Percentiles rank a stretch among this genome's conserved stretches.
Evolutionary conservation across 2,329 filamentous ascomycete species (phyloP).

Genomic region (Ophiognomonia clavigignenti-juglandacearum): DNA sequence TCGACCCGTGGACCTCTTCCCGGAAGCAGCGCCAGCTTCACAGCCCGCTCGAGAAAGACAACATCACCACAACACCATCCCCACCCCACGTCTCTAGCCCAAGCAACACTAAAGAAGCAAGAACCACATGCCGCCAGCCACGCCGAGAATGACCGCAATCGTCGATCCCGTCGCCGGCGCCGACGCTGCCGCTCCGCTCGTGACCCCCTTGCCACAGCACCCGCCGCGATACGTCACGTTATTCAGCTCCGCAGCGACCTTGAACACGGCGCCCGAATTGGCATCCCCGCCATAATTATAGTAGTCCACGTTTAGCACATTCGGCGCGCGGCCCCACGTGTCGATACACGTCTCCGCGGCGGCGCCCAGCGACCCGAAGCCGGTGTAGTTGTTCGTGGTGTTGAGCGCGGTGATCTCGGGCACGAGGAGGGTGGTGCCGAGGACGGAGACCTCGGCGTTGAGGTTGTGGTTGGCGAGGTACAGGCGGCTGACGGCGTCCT

Average conservation of each 20-base stretch:
- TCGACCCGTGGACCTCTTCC: too few species aligned
- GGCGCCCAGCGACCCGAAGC: slow-evolving; percentile 61
- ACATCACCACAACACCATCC: too few species aligned
- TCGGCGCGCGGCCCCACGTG: slow-evolving; percentile 66
- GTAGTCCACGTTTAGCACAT: slow-evolving; percentile 78
- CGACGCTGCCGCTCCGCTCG: slow-evolving; percentile 7
- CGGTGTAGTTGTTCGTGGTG: slow-evolving; percentile 63
- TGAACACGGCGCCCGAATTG: slow-evolving; percentile 66
- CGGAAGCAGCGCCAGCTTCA: too few species aligned
- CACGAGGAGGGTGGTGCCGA: slow-evolving; percentile 60
- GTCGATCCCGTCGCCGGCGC: too few species aligned
- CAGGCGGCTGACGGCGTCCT: slow-evolving; percentile 56
- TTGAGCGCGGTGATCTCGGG: slow-evolving; percentile 68
- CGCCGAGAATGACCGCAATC: too few species aligned
- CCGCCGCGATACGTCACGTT: slow-evolving; percentile 59
- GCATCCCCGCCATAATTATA: slow-evolving; percentile 63
- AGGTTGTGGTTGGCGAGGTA: slow-evolving; percentile 91
- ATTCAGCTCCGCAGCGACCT: slow-evolving; percentile 66
- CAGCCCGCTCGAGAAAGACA: too few species aligned
- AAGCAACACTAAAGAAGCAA: too few species aligned
- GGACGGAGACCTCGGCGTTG: slow-evolving; percentile 69
- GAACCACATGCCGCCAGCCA: too few species aligned
- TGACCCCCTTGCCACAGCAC: slow-evolving; percentile 48
- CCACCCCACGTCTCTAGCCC: too few species aligned
- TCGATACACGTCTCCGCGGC: slow-evolving; percentile 57